Percentiles rank a stretch among this genome's conserved stretches.
phyloP scores from a whole-genome alignment of 176 grass and related monocot genomes.

The Avena eriantha region DNA sequence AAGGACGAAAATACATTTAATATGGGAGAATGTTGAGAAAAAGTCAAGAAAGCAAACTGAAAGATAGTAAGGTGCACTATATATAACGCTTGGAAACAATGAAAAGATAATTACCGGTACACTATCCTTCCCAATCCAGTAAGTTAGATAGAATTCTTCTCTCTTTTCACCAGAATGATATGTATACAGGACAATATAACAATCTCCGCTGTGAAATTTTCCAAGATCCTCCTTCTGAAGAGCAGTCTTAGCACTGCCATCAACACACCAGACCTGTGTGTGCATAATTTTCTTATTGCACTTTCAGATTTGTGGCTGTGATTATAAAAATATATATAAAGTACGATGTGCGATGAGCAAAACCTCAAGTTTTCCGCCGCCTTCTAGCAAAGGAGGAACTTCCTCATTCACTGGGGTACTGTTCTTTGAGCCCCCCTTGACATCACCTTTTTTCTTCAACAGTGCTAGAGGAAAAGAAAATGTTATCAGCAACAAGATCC shows the following conservation, averaged over 20 bases:
- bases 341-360: constrained; percentile 31
- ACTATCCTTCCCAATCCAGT: constrained; percentile 85
- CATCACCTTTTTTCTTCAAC: constrained; percentile 71
- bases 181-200: constrained; percentile 89
- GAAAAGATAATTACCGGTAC: constrained; percentile 53
- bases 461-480: constrained; percentile 58
- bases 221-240: constrained; percentile 86
- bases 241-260: constrained; percentile 64
- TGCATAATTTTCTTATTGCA: constrained; percentile 30
- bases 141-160: constrained; percentile 88
- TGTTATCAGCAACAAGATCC: constrained; percentile 33
- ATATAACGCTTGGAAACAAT: constrained; percentile 10
- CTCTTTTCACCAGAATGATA: constrained; percentile 92
- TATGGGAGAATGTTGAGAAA: neutral
- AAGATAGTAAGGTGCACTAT: neutral
- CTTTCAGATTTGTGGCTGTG: neutral
- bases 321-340: constrained; percentile 17
- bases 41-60: neutral
- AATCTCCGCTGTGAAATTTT: constrained; percentile 91
- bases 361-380: constrained; percentile 88
- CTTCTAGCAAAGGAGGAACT: constrained; percentile 85
- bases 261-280: constrained; percentile 76
- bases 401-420: constrained; percentile 59
- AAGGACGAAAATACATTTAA: constrained; percentile 24
- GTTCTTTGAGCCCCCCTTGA: constrained; percentile 68